These are phyloP conservation scores for Trichoderma afroharzianum DNA, from an alignment of 2,329 filamentous ascomycete genomes.

Conservation along the genomic window DNA sequence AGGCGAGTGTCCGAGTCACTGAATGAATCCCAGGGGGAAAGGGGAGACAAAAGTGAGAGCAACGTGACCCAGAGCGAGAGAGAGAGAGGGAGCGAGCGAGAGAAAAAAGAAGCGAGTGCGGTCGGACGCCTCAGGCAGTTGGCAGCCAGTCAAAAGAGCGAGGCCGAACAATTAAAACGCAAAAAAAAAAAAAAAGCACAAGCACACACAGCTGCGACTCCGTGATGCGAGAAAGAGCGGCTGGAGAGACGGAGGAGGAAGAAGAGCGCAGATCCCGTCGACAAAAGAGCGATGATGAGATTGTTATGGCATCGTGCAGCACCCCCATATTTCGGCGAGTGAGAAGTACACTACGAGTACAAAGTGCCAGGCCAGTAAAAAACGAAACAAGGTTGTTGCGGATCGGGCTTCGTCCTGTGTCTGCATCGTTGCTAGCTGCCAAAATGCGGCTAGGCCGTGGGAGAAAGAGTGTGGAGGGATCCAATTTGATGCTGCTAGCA, in stretches of 20 bases:
- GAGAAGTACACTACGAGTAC: too few species aligned
- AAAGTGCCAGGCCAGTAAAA: background rate
- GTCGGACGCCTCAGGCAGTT: background rate
- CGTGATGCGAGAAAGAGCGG: slow-evolving; percentile 9
- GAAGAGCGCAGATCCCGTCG: background rate
- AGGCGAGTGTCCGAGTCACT: background rate
- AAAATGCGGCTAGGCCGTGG: slow-evolving; percentile 4
- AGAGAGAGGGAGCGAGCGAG: background rate
- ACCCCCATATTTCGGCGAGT: background rate
- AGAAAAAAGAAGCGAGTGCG: background rate
- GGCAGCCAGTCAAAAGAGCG: slow-evolving; percentile 1
- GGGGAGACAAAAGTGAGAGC: slow-evolving; percentile 2
- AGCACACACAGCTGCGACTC: background rate
- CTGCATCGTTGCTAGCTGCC: background rate
- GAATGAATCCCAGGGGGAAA: background rate
- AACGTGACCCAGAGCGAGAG: background rate
- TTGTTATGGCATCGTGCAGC: slow-evolving; percentile 2
- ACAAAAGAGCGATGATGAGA: background rate
- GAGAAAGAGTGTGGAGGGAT: background rate
- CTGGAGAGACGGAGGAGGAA: background rate
- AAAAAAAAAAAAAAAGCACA: background rate
- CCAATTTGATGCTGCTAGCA: background rate
- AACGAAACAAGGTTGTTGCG: slow-evolving; percentile 2
- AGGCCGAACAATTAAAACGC: background rate
- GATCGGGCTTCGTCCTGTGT: background rate